Evolutionary conservation across 768 basidiomycete genomes (phyloP), one percentile per base, ranked within the genome.

Genomic region (Xerocomus potaroensis): DNA sequence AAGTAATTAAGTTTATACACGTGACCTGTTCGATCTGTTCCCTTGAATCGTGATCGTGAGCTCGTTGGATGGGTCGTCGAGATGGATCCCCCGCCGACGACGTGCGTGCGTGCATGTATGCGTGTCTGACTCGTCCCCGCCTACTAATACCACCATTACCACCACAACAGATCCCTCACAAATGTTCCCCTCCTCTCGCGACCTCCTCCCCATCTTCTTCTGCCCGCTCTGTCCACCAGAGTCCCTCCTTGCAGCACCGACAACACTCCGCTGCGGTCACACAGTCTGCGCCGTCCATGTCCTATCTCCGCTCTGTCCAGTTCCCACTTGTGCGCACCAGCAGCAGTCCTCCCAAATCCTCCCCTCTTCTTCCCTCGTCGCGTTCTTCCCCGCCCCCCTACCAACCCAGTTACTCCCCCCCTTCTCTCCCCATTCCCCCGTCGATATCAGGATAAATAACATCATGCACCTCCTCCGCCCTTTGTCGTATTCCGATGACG

Each of bases 211-310:
- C 30, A 59, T 79, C 45, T 68, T 84, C 47, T 46, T 49, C 43
- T 89, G 87, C 58, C 74, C 79, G 3, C 58, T 78, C 64, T 87
- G 87, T 55, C 43, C 57, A 1, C 60, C 65, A 7, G 49, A 63
- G 1, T 32, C 63, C 19, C 45, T 67, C 44, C 69, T 83, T 19
- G 47, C 56, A 19, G 60, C 68, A 4, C 82, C 83, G 3, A 68
- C 77, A 29, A 77, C 72, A 8, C 81, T 95, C 32, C 77, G 72
- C 56, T 96, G 92, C 59, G 92, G 92, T 43, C 92, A 96, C 62
- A 76, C 91, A 18, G 52, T 94, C 51, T 96, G 91, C 57, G 64
- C 79, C 0, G 36, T 19, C n/a, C 87, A 89, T 60, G 55, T 74
- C 45, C 62, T 49, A 51, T 54, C 54, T 7, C 2, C 62, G 19